Conservation (phyloP, 371 early-diverging fungal species). For the Apophysomyces trapeziformis region DNA sequence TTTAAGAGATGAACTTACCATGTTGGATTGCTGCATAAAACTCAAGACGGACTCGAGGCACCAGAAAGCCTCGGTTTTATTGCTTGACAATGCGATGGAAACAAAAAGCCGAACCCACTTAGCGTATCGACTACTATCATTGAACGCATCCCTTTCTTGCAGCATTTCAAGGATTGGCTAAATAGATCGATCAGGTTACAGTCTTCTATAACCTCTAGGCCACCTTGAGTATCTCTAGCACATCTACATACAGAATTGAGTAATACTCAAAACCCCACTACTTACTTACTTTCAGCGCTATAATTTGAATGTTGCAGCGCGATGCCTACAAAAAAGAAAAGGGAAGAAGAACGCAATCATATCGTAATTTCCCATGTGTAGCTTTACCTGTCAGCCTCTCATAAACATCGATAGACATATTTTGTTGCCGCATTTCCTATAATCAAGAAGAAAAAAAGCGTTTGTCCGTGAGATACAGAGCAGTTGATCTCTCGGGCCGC, state of each 20-base stretch:
- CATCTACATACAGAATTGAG: conserved; percentile 9
- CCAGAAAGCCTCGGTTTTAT: conserved; percentile 10
- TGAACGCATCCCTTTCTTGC: not conserved
- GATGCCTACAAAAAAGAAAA: not conserved
- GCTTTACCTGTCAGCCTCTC: not conserved
- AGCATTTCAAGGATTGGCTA: not conserved
- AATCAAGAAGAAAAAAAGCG: not conserved
- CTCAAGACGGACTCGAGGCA: not conserved
- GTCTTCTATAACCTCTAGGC: not conserved
- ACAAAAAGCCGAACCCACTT: conserved; percentile 15
- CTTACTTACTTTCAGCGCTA: not conserved
- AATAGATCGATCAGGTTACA: not conserved
- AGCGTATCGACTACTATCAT: not conserved
- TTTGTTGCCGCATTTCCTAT: not conserved
- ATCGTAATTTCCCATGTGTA: no score
- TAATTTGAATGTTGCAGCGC: not conserved
- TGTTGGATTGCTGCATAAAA: conserved; percentile 6
- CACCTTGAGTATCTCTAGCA: conserved; percentile 11
- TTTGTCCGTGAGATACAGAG: no score
- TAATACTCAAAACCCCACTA: not conserved
- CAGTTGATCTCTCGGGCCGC: not conserved
- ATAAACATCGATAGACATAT: not conserved
- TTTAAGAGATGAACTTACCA: not conserved
- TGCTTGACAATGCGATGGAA: conserved; percentile 6
- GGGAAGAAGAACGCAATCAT: no score